Base-by-base conservation (phyloP, 2,329 filamentous ascomycete species). In the Rhinocladiella similis region DNA sequence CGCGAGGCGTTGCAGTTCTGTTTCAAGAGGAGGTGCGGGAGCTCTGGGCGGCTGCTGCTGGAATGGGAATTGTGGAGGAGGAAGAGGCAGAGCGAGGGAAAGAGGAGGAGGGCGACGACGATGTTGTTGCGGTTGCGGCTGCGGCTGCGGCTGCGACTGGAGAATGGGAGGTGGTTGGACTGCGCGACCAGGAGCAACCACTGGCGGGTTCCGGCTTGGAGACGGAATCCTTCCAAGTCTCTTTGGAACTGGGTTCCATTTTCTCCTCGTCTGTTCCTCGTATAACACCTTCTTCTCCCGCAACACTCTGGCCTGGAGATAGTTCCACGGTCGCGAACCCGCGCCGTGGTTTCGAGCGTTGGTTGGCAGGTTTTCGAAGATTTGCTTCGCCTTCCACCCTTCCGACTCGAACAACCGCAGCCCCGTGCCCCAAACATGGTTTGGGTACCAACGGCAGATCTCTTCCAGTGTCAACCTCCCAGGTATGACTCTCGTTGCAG, bases 391-490 rank as follows among this genome's bases (percentile, higher is more conserved):
- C 5, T 35, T 46, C 60, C 57, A 62, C 16, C 55, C 53, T 42
- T 66, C 63, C 1, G 60, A 48, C 25, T 60, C 46, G 48, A 61
- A 64, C 20, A 66, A 46, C 1, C 63, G 54, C 5, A 66, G 43
- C 46, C 54, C 49, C 10, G 55, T 43, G 7, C 60, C 63, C 63
- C 63, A 66, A 16, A 56, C 56, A 27, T 66, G 63, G 25, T 61
- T 59, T 2, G 63, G 62, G 45, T 57, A 66, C 2, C 14, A 5
- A 1, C 25, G n/a, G 45, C 53, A 56, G 18, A 66, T 50, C 36
- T 63, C 49, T 14, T 42, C 27, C 12, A 66, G 53, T 4, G 60
- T 50, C 14, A 56, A 47, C 16, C 60, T 38, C 2, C 57, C 57
- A 5, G 63, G 63, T 12, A 66, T 39, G 33, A 53, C 19, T 16